These are phyloP conservation scores for Fusarium miscanthi DNA, from an alignment of 2,329 filamentous ascomycete genomes.

Conservation along the genomic window DNA sequence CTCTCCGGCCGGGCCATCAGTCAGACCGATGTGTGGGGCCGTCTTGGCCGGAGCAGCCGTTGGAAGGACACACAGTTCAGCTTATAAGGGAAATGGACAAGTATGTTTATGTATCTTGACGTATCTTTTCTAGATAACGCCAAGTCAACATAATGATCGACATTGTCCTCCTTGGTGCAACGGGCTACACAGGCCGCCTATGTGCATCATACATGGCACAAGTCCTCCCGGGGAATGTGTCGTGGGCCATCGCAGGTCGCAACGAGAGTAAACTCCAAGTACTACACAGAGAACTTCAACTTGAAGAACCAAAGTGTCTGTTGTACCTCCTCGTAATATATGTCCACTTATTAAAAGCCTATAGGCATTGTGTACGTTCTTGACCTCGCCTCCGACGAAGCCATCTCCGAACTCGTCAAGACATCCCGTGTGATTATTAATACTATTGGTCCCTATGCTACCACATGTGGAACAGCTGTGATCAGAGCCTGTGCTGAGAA, in stretches of 20 bases:
- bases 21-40: conserved; percentile 29
- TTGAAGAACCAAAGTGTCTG: conserved; percentile 9
- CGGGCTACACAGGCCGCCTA: conserved; percentile 83
- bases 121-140: no score
- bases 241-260: conserved; percentile 86
- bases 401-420: background rate
- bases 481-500: conserved; percentile 36
- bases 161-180: conserved; percentile 65
- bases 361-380: conserved; percentile 6
- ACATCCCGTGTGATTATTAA: conserved; percentile 10
- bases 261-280: conserved; percentile 76
- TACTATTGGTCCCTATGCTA: conserved; percentile 29
- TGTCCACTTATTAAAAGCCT: background rate
- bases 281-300: conserved; percentile 59
- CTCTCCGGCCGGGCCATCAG: conserved; percentile 9
- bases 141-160: background rate
- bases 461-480: conserved; percentile 26
- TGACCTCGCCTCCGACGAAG: conserved; percentile 6
- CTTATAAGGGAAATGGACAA: background rate
- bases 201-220: conserved; percentile 78
- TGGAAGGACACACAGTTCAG: background rate
- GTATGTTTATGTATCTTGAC: background rate
- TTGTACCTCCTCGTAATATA: background rate
- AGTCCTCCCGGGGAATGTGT: conserved; percentile 75
- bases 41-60: conserved; percentile 8